Evolutionary conservation across 106 monocot species (phyloP).

Genomic region (Ottelia alismoides): DNA sequence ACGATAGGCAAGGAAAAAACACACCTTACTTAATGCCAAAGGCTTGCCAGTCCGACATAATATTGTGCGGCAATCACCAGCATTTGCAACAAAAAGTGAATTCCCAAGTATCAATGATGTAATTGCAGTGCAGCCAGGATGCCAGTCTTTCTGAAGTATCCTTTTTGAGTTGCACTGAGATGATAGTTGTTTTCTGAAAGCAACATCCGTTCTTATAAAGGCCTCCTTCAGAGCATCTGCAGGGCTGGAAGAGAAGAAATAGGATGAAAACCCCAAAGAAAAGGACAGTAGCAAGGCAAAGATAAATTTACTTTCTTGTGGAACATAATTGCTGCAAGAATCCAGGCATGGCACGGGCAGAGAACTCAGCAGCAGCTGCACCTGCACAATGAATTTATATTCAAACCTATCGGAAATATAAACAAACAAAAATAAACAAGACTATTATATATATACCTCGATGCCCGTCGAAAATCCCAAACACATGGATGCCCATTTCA

Average conservation of each 20-base stretch:
- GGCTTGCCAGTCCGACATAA: constrained; percentile 59
- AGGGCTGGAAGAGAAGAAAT: constrained; percentile 38
- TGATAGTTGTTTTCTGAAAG: constrained; percentile 60
- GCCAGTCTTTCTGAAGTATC: constrained; percentile 59
- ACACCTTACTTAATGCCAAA: constrained; percentile 68
- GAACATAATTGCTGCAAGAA: constrained; percentile 34
- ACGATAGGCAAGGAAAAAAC: no score
- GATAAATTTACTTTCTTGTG: constrained; percentile 27
- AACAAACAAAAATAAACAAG: no score
- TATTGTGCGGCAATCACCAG: constrained; percentile 93
- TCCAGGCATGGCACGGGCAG: constrained; percentile 70
- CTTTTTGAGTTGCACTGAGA: constrained; percentile 36
- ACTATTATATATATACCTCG: constrained; percentile 38
- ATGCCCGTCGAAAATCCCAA: constrained; percentile 98
- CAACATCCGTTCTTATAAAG: constrained; percentile 74
- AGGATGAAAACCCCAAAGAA: neutral
- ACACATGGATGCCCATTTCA: constrained; percentile 44
- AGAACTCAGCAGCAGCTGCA: constrained; percentile 92
- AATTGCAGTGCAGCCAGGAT: constrained; percentile 95
- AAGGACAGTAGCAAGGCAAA: neutral
- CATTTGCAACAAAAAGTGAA: constrained; percentile 88
- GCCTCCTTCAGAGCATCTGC: constrained; percentile 56
- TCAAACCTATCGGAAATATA: no score
- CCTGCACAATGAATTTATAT: no score
- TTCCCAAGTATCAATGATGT: constrained; percentile 50